A percentile compares a stretch with the other conserved stretches of the same genome.
Evolutionary conservation across 2,329 filamentous ascomycete species (phyloP).

Genomic region (Neonectria punicea): DNA sequence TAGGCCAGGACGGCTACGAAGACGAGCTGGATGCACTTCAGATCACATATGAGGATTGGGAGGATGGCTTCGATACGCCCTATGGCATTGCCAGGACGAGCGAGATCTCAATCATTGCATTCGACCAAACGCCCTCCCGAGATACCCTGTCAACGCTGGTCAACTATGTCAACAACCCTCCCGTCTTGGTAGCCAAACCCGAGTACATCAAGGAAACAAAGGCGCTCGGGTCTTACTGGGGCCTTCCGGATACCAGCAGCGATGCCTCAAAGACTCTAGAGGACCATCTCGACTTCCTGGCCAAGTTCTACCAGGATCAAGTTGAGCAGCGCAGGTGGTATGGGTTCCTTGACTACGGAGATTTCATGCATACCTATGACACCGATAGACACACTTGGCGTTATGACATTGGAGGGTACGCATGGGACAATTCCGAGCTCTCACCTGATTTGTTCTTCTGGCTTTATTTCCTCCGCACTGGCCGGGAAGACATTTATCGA

Average conservation of each 20-base stretch:
- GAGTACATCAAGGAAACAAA: constrained; percentile 62
- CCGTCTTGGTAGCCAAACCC: constrained; percentile 60
- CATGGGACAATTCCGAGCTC: constrained; percentile 73
- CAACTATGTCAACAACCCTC: constrained; percentile 60
- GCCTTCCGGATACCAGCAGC: constrained; percentile 47
- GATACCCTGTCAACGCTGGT: constrained; percentile 57
- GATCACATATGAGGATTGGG: constrained; percentile 73
- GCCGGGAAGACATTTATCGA: constrained; percentile 65
- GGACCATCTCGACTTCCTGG: constrained; percentile 64
- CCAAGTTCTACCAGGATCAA: constrained; percentile 65
- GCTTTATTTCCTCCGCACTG: constrained; percentile 70
- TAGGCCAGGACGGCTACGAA: constrained; percentile 65
- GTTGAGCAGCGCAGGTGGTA: constrained; percentile 70
- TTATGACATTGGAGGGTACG: constrained; percentile 72
- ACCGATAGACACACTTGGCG: constrained; percentile 68
- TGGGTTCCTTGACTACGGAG: constrained; percentile 71
- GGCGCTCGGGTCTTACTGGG: constrained; percentile 67
- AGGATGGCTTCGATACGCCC: constrained; percentile 64
- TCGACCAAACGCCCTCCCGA: constrained; percentile 62
- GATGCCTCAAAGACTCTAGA: constrained; percentile 54
- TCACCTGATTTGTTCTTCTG: constrained; percentile 72
- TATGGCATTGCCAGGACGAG: constrained; percentile 68
- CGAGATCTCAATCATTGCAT: constrained; percentile 64
- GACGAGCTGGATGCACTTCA: constrained; percentile 69
- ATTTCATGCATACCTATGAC: constrained; percentile 73